phyloP scores from a whole-genome alignment of 2,329 filamentous ascomycete species.

The Sclerotinia subarctica region DNA sequence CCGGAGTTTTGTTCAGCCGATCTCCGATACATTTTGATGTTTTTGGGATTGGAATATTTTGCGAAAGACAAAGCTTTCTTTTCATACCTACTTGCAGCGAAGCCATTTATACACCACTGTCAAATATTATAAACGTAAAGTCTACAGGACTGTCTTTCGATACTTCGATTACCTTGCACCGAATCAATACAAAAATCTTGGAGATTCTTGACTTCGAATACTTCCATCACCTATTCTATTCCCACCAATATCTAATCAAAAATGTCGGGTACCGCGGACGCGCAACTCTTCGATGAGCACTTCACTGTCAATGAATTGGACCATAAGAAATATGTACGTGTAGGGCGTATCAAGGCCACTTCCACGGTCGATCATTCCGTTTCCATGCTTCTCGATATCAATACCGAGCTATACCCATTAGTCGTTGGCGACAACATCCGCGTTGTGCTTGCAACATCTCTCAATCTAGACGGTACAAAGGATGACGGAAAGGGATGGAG shows the following conservation, averaged over 20 bases:
- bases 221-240: conserved; percentile 21
- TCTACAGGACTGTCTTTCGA: not conserved
- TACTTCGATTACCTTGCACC: not conserved
- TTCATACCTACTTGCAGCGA: not conserved
- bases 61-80: conserved; percentile 14
- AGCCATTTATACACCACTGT: conserved; percentile 13
- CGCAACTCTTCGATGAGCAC: conserved; percentile 88
- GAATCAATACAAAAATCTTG: not conserved
- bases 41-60: conserved; percentile 16
- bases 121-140: not conserved
- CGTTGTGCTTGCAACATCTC: conserved; percentile 77
- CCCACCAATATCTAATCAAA: conserved; percentile 73
- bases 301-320: conserved; percentile 81
- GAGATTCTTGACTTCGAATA: not conserved
- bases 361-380: conserved; percentile 68
- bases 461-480: conserved; percentile 81
- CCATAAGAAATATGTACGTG: conserved; percentile 89
- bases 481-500: conserved; percentile 79
- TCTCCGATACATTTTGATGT: conserved; percentile 8
- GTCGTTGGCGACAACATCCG: conserved; percentile 71
- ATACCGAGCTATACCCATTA: conserved; percentile 86
- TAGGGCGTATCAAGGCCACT: conserved; percentile 76
- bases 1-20: conserved; percentile 10
- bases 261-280: conserved; percentile 66
- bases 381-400: conserved; percentile 84